phyloP scores from a whole-genome alignment of 2,329 filamentous ascomycete species.

The Botrytis paeoniae region DNA sequence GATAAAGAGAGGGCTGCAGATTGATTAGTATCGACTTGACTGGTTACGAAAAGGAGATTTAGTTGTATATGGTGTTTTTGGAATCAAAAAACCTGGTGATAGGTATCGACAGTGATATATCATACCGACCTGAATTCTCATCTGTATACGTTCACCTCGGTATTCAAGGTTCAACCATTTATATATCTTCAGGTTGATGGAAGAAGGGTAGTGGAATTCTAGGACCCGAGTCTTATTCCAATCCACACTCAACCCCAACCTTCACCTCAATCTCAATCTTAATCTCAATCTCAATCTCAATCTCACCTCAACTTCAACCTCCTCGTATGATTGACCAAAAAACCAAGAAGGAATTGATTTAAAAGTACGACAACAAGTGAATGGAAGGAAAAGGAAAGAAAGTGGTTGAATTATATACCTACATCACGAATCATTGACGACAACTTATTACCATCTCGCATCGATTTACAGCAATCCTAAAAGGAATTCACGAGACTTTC shows the following conservation, averaged over 20 bases:
- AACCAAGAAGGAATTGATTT: not conserved
- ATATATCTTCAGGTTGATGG: no score
- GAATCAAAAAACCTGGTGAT: not conserved
- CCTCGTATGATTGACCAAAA: not conserved
- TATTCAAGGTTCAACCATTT: not conserved
- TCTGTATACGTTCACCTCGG: not conserved
- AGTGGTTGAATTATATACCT: not conserved
- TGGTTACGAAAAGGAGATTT: not conserved
- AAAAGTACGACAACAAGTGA: not conserved
- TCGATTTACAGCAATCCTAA: not conserved
- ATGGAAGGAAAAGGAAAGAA: not conserved
- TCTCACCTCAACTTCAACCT: not conserved
- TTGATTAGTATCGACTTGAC: not conserved
- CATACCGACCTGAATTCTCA: not conserved
- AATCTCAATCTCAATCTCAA: no score
- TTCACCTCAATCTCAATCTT: no score
- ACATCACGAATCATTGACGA: not conserved
- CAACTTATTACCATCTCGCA: not conserved
- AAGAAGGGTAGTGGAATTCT: not conserved
- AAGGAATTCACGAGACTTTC: not conserved
- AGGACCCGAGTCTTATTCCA: not conserved
- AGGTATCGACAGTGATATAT: not conserved
- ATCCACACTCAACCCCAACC: not conserved
- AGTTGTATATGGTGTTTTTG: not conserved
- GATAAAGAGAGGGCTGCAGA: constrained; percentile 4